phyloP scores from a whole-genome alignment of 2,329 filamentous ascomycete genomes.

The Pseudopyricularia cyperi region DNA sequence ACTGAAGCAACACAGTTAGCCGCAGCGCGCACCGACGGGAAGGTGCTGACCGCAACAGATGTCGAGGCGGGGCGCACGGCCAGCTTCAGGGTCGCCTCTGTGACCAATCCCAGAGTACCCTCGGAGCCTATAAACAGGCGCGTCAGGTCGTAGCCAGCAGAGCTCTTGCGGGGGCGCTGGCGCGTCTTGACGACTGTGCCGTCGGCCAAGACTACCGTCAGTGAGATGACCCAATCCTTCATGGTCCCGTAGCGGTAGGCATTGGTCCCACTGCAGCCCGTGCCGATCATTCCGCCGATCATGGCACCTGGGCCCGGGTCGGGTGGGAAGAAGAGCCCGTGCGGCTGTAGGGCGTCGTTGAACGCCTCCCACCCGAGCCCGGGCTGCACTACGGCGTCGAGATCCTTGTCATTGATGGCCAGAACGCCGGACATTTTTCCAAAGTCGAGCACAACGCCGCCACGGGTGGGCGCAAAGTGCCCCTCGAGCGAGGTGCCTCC shows the following conservation, averaged over 20 bases:
- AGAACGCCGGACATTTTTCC: conserved; percentile 73
- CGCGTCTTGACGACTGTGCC: conserved; percentile 83
- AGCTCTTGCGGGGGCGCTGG: conserved; percentile 78
- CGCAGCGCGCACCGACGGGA: conserved; percentile 49
- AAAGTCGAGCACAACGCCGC: conserved; percentile 75
- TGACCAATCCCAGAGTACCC: conserved; percentile 69
- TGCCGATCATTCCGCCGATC: conserved; percentile 83
- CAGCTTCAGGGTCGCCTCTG: conserved; percentile 77
- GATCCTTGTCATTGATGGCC: conserved; percentile 60
- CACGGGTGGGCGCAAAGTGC: conserved; percentile 70
- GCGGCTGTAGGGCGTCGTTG: conserved; percentile 60
- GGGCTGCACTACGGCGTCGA: conserved; percentile 66
- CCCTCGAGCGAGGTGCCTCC: conserved; percentile 85
- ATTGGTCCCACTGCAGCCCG: conserved; percentile 66
- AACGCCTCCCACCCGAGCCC: conserved; percentile 78
- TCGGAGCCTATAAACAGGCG: conserved; percentile 80
- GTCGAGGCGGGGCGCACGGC: conserved; percentile 68
- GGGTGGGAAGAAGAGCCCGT: conserved; percentile 81
- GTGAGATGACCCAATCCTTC: conserved; percentile 80
- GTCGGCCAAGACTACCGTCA: conserved; percentile 83
- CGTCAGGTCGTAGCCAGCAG: conserved; percentile 84
- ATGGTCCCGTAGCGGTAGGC: conserved; percentile 89
- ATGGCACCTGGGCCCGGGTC: conserved; percentile 84
- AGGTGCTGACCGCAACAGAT: conserved; percentile 62
- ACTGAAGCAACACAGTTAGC: conserved; percentile 71